Base-by-base conservation (phyloP, 192 early-diverging fungal species). In the Coemansia sp. region DNA sequence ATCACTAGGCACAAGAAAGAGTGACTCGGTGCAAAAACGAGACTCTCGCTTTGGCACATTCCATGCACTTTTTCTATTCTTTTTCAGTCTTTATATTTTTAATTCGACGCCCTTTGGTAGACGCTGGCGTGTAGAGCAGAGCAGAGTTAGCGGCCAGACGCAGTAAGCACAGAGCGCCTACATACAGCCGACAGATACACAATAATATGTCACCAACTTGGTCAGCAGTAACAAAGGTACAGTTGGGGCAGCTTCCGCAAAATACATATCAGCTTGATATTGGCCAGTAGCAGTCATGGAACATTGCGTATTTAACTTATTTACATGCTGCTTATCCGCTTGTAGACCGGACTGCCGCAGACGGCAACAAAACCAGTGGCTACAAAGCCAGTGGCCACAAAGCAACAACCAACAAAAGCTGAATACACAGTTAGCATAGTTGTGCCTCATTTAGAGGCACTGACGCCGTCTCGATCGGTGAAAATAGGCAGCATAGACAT, bases 201-300 rank as follows among this genome's bases (percentile, higher is more conserved):
- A 55, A 50, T 19, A 55, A 20, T 21, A 70, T 70, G 62, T 46
- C 62, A 31, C 57, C 42, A n/a, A 61, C 56, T 34, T 74, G 72
- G 72, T 66, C 72, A n/a, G 57, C 72, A n/a, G 52, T 74, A 31
- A 59, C 72, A 74, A 74, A 74, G 72, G 72, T 74, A 69, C 17
- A 50, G 21, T 49, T 60, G 28, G 26, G 28, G 5, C 26, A 9
- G 19, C n/a, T 31, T 28, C 22, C 52, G 14, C 12, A 5, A 23
- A 25, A 54, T 15, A 31, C 2, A 23, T 28, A 31, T 25, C 26
- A 25, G 5, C 52, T 31, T 54, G 28, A 25, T 17, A 42, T 11
- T 42, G 10, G 10, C 40, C 40, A 15, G 4, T 11, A 42, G 15
- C 15, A 42, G 40, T 15, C 40, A 15, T 42, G 40, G 40, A 15